Evolutionary conservation across 257 asterid genomes (phyloP), one percentile per base, ranked within the genome.

Genomic region (Forsythia suspensa): DNA sequence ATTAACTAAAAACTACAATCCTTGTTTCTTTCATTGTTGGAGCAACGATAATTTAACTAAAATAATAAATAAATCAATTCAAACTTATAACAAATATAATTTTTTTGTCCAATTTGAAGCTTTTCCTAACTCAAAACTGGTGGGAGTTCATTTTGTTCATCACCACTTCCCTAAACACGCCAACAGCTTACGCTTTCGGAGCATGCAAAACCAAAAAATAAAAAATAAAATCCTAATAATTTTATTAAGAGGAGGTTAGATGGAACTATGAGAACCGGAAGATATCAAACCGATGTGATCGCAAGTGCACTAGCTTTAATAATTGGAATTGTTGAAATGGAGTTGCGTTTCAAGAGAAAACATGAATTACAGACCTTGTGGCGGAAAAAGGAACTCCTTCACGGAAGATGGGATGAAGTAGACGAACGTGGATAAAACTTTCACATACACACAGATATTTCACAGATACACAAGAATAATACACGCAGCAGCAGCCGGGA

Each of bases 141-240:
- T 10, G 90, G 85, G 61, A 77, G 68, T 41, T 73, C 79, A 42
- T 74, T 77, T 74, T 82, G 87, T 61, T 80, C 88, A 72, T 80
- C 83, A n/a, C 79, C 88, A 82, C 80, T 80, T 76, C 89, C 95
- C 97, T 94, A 76, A 87, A 80, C 55, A 74, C 75, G 76, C 65
- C 73, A 72, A 42, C 46, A 51, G 59, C n/a, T 15, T 78, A 71
- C 3, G 43, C 80, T n/a, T n/a, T 80, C 77, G 41, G 72, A 74
- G 34, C 77, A 51, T 46, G 75, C 75, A 69, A 61, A 65, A 24
- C 18, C 72, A 48, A 29, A 74, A 37, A 20, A 57, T 24, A 18
- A 40, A 61, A 21, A 18, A 55, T 43, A 61, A 21, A 24, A 24
- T 24, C 0, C 24, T 24, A 24, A 24, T 24, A 24, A 24, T 24